Conservation (phyloP, 257 asterid genomes). For the Asclepias syriaca region DNA sequence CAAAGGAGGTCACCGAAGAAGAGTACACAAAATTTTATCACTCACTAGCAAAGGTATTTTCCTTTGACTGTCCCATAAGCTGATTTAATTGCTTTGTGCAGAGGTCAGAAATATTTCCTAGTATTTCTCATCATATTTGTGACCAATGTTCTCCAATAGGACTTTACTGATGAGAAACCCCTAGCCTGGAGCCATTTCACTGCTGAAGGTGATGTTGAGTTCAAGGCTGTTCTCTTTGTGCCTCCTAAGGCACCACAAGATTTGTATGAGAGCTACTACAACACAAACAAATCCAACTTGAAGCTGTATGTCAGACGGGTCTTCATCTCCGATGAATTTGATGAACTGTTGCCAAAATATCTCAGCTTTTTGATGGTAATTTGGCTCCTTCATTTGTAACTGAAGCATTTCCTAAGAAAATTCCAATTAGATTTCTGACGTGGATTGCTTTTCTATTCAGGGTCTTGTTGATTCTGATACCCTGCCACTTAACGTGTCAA, state of each 20-base stretch:
- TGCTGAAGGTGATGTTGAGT: constrained; percentile 97
- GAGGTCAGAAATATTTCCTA: not conserved
- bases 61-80: not conserved
- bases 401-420: not conserved
- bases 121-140: constrained; percentile 4
- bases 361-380: constrained; percentile 79
- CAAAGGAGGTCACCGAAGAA: constrained; percentile 90
- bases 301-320: constrained; percentile 80
- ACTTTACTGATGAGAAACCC: constrained; percentile 80
- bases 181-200: constrained; percentile 84
- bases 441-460: constrained; percentile 28
- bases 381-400: constrained; percentile 5
- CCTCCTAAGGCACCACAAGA: constrained; percentile 96
- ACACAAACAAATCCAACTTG: constrained; percentile 72
- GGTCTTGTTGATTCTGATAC: constrained; percentile 99
- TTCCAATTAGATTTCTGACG: not conserved
- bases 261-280: constrained; percentile 88
- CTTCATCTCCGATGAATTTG: constrained; percentile 90
- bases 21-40: constrained; percentile 80
- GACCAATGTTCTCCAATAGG: constrained; percentile 36
- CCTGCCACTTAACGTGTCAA: constrained; percentile 84
- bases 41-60: constrained; percentile 70
- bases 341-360: constrained; percentile 89
- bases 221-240: constrained; percentile 79
- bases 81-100: not conserved